A percentile compares a stretch with the other conserved stretches of the same genome.
These are phyloP conservation scores for Metschnikowia kofuensis DNA, from an alignment of 805 yeast genomes.

Conservation along the genomic window DNA sequence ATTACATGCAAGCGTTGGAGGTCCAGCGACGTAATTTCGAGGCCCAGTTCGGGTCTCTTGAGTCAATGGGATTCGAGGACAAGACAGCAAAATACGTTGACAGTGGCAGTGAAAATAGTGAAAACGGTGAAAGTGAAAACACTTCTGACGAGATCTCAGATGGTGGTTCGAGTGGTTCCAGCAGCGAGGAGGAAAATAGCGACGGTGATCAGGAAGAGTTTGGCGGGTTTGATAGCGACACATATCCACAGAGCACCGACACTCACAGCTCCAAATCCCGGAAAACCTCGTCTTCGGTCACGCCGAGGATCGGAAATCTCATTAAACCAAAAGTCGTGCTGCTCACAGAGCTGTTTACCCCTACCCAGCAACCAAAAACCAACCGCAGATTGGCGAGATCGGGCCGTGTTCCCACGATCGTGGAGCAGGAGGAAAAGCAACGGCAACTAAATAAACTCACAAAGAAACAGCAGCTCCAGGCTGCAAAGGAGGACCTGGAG, in stretches of 20 bases:
- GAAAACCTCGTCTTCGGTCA: not conserved
- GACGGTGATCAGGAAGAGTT: conserved; percentile 7
- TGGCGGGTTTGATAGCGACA: conserved; percentile 15
- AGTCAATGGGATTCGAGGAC: conserved; percentile 51
- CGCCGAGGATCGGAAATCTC: conserved; percentile 1
- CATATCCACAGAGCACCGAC: not conserved
- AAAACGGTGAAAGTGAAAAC: conserved; percentile 2
- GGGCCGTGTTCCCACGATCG: conserved; percentile 58
- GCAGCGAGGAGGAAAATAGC: conserved; percentile 1
- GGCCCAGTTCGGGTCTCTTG: conserved; percentile 60
- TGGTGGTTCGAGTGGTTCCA: conserved; percentile 1
- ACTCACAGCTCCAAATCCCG: conserved; percentile 5
- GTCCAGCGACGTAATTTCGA: conserved; percentile 58
- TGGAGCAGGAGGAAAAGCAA: conserved; percentile 27
- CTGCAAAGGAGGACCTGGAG: conserved; percentile 42
- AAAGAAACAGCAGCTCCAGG: conserved; percentile 33
- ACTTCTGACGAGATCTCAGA: conserved; percentile 10
- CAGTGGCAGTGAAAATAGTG: conserved; percentile 6
- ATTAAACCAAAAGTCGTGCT: conserved; percentile 46
- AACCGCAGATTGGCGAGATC: conserved; percentile 53
- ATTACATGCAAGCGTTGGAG: conserved; percentile 41
- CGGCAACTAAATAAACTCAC: conserved; percentile 24
- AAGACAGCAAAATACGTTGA: conserved; percentile 7
- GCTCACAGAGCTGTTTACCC: conserved; percentile 35
- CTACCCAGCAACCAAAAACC: conserved; percentile 32